Evolutionary conservation across 306 rosid genomes (phyloP).

Genomic region (Quillaja saponaria): DNA sequence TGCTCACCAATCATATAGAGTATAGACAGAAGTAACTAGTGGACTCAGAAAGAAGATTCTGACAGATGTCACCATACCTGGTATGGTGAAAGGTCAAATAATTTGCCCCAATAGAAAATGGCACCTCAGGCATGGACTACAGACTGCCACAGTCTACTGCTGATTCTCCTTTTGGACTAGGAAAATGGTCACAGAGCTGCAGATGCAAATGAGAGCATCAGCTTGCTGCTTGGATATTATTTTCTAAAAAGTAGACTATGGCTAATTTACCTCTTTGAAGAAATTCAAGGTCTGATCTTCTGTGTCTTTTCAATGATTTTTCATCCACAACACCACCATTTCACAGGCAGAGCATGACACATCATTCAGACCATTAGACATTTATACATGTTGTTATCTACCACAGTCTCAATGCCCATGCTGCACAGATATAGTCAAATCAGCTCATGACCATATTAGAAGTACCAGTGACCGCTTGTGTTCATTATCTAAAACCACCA

Average conservation of each 20-base stretch:
- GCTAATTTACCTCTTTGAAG: constrained; percentile 40
- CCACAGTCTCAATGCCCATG: constrained; percentile 41
- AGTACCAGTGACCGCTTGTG: neutral
- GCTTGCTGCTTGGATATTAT: constrained; percentile 4
- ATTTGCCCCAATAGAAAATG: constrained; percentile 55
- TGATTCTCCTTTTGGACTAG: constrained; percentile 44
- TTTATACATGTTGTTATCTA: constrained; percentile 32
- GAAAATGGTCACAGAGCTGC: constrained; percentile 54
- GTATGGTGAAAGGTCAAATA: constrained; percentile 35
- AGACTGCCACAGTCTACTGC: constrained; percentile 44
- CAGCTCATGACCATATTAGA: neutral
- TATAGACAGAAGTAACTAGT: too few species aligned
- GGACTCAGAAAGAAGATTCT: too few species aligned
- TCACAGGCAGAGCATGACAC: constrained; percentile 57
- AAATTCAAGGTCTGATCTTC: constrained; percentile 38
- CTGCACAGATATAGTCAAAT: constrained; percentile 21
- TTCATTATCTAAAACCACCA: neutral
- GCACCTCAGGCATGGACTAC: constrained; percentile 42
- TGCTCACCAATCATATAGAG: too few species aligned
- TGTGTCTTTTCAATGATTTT: constrained; percentile 46
- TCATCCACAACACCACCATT: constrained; percentile 59
- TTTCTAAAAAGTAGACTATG: neutral
- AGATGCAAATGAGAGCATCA: constrained; percentile 19
- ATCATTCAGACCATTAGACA: constrained; percentile 34
- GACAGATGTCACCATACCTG: constrained; percentile 41